These are phyloP conservation scores for Spirogloea muscicola DNA, from an alignment of 139 green algal genomes.

Conservation along the genomic window DNA sequence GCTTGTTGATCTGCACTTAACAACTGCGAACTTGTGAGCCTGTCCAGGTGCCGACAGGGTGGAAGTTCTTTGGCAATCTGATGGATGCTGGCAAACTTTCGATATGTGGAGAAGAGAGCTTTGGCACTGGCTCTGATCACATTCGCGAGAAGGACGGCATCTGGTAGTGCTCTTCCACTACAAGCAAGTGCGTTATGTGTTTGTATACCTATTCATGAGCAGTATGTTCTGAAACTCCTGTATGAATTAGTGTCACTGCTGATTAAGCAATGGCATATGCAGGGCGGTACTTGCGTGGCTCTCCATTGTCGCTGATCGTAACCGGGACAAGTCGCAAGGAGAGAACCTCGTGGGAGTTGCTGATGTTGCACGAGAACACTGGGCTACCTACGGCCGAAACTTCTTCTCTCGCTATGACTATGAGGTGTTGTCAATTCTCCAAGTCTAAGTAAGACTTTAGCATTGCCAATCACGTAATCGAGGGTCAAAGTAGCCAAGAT, in stretches of 20 bases:
- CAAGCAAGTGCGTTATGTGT: too few relatives aligned
- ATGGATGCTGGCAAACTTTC: conserved; percentile 58
- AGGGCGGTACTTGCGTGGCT: conserved; percentile 95
- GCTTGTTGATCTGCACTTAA: too few relatives aligned
- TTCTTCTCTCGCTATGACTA: conserved; percentile 96
- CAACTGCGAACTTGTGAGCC: too few relatives aligned
- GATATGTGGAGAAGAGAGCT: conserved; percentile 89
- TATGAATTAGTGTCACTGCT: too few relatives aligned
- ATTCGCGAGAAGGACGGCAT: conserved; percentile 97
- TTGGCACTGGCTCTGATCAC: conserved; percentile 95
- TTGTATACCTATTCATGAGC: too few relatives aligned
- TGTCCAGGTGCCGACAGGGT: conserved; percentile 73
- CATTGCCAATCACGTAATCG: too few relatives aligned
- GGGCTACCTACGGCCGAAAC: conserved; percentile 92
- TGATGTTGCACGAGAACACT: conserved; percentile 91
- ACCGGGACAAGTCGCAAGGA: conserved; percentile 77
- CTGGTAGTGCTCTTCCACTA: conserved; percentile 31
- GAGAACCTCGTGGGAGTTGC: conserved; percentile 76
- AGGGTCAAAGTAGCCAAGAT: too few relatives aligned
- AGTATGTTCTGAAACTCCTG: too few relatives aligned
- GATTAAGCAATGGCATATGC: too few relatives aligned
- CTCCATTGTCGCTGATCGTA: conserved; percentile 86
- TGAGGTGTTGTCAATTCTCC: too few relatives aligned
- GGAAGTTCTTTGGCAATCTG: conserved; percentile 67
- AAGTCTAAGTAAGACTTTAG: too few relatives aligned